Evolutionary conservation across 495 filamentous ascomycete species (phyloP).

Genomic region (Penicillium egyptiacum): DNA sequence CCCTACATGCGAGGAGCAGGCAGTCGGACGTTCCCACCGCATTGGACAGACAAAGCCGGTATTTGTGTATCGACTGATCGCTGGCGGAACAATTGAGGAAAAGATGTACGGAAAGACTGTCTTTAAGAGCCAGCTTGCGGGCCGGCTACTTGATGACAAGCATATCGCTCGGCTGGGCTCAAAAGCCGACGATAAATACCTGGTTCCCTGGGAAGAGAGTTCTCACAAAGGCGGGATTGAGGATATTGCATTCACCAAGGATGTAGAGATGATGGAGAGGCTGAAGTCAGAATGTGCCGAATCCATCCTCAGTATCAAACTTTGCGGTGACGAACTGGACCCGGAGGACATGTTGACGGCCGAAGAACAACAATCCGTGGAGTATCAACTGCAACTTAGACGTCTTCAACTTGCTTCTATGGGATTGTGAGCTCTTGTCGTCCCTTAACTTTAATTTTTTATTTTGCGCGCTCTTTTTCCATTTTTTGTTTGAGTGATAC

Average conservation of each 20-base stretch:
- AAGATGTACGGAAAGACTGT: constrained; percentile 66
- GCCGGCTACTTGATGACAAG: constrained; percentile 80
- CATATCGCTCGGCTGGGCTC: constrained; percentile 60
- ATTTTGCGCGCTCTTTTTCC: too few relatives aligned
- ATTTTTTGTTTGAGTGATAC: background rate
- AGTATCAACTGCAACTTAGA: too few relatives aligned
- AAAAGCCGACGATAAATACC: constrained; percentile 54
- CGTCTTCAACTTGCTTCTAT: too few relatives aligned
- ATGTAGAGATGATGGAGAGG: background rate
- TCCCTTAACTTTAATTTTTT: too few relatives aligned
- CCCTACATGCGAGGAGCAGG: constrained; percentile 81
- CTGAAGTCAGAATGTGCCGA: background rate
- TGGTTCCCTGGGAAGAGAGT: constrained; percentile 44
- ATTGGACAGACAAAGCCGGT: constrained; percentile 82
- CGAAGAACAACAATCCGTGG: background rate
- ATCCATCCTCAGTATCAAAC: background rate
- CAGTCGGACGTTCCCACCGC: constrained; percentile 83
- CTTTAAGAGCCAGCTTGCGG: constrained; percentile 79
- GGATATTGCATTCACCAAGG: background rate
- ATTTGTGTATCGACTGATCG: constrained; percentile 81
- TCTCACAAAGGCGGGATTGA: background rate
- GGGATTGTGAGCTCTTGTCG: background rate
- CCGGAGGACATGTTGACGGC: background rate
- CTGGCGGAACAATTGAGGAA: constrained; percentile 78
- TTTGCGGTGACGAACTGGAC: background rate